Base-by-base conservation (phyloP, 495 filamentous ascomycete genomes). In the Amphirosellinia nigrospora region DNA sequence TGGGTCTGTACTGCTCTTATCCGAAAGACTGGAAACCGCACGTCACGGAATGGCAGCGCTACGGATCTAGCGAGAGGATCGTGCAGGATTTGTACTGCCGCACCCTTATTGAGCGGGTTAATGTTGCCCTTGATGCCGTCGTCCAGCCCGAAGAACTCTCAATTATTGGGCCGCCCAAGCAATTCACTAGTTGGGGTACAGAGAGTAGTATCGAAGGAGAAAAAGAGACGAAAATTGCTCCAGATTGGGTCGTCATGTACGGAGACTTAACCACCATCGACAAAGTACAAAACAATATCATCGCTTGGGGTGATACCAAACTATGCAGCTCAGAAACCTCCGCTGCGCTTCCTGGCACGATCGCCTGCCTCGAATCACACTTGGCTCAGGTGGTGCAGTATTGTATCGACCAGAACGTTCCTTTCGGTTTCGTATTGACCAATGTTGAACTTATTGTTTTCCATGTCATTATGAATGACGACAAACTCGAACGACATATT, bases 341-440 rank as follows among this genome's bases (percentile, higher is more conserved):
- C 13, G 13, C 39, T 15, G 15, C 7, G 1, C 23, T 64, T 6
- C 62, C 43, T 23, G 43, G 11, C 41, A 64, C 62, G 1, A 1
- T 19, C 1, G 4, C 9, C 1, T 64, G 62, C n/a, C 23, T 1
- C 23, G 62, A 64, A 36, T 10, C 62, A 26, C 26, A 50, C 23
- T 34, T 64, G 16, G 41, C 61, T 5, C 61, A 64, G 61, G 21
- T 34, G 43, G 61, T 64, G 13, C 61, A 64, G 26, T 64, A 50
- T 36, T 64, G 61, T 21, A 48, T 64, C 23, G 43, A 64, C 36
- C 0, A 32, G 3, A 13, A 32, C 43, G n/a, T 64, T 28, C 61
- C 41, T 38, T 64, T 64, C 11, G 61, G 61, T 2, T 64, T 64
- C 23, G 61, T 64, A 10, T 23, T 64, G 23, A 64, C 61, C 11